phyloP scores from a whole-genome alignment of 192 early-diverging fungal species.

The Chytriomyces sp. region DNA sequence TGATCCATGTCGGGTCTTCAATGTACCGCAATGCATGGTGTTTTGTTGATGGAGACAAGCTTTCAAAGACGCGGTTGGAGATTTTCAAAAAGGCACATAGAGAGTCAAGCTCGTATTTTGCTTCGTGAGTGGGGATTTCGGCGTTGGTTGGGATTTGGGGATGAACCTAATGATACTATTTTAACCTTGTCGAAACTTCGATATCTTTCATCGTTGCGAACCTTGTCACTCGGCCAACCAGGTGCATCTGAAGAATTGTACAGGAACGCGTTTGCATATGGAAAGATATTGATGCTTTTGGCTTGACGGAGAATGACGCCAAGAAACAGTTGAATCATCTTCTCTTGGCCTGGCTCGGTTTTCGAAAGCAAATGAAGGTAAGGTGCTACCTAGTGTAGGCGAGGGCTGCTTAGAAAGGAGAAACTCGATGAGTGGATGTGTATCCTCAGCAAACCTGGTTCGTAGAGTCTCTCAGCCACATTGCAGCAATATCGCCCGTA shows the following conservation, averaged over 20 bases:
- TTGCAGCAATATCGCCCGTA: constrained; percentile 75
- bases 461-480: constrained; percentile 77
- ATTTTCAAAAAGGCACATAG: constrained; percentile 68
- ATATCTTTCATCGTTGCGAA: no score
- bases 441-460: constrained; percentile 56
- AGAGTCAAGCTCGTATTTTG: constrained; percentile 76
- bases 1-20: constrained; percentile 46
- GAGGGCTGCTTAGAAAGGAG: no score
- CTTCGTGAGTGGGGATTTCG: constrained; percentile 55
- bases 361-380: not conserved
- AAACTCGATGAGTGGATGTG: no score
- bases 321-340: constrained; percentile 42
- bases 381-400: not conserved
- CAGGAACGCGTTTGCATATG: constrained; percentile 72
- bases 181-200: no score
- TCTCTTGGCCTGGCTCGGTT: not conserved
- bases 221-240: constrained; percentile 40
- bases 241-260: not conserved
- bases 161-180: constrained; percentile 36
- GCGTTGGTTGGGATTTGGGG: constrained; percentile 45
- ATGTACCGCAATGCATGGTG: constrained; percentile 24
- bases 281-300: not conserved
- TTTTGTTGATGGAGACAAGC: constrained; percentile 47
- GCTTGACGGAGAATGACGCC: constrained; percentile 67
- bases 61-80: constrained; percentile 56